Conservation (phyloP, 108 stramenopile species). For the Skeletonema menzelii region DNA sequence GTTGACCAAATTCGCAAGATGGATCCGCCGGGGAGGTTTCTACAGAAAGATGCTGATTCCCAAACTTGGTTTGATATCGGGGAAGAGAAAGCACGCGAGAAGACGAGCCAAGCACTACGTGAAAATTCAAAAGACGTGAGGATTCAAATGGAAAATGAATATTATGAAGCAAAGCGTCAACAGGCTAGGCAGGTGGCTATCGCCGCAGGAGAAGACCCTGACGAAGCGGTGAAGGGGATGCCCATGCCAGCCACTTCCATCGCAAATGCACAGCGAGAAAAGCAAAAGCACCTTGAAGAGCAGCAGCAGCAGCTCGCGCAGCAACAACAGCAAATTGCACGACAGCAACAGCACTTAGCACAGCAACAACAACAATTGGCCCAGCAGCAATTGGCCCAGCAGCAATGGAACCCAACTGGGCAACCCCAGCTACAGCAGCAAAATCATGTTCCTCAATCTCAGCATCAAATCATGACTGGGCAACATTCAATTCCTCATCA, state of each 20-base stretch:
- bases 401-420: neutral
- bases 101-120: conserved; percentile 80
- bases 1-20: conserved; percentile 63
- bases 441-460: neutral
- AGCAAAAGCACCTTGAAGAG: conserved; percentile 3
- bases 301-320: conserved; percentile 4
- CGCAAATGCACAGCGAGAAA: conserved; percentile 1
- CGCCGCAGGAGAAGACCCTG: conserved; percentile 35
- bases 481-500: neutral
- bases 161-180: conserved; percentile 24
- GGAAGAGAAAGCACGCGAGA: conserved; percentile 73
- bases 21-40: conserved; percentile 84
- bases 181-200: conserved; percentile 27
- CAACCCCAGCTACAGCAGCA: neutral
- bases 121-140: conserved; percentile 36
- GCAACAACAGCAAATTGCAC: conserved; percentile 6
- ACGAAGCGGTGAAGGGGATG: conserved; percentile 11
- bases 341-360: neutral
- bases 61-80: conserved; percentile 83
- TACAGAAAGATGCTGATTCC: conserved; percentile 68
- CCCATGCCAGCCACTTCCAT: neutral
- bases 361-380: neutral
- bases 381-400: neutral
- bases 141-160: conserved; percentile 39
- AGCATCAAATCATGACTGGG: neutral